phyloP scores from a whole-genome alignment of 169 alveolate genomes.

The Plasmodium gonderi region DNA sequence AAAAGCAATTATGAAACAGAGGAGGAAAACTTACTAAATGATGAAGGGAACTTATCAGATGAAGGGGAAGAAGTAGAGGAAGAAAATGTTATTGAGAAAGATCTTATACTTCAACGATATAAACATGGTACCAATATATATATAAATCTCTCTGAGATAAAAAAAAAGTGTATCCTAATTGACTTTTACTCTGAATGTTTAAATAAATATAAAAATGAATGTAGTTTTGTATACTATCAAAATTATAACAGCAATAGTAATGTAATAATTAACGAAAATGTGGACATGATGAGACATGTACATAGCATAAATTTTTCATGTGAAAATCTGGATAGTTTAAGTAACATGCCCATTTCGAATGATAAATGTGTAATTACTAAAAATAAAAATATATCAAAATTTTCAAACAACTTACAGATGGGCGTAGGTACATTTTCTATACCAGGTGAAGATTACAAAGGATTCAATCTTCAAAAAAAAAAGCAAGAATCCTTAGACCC shows the following conservation, averaged over 20 bases:
- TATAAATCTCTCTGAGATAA: background rate
- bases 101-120: constrained; percentile 61
- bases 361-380: constrained; percentile 10
- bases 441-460: constrained; percentile 49
- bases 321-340: background rate
- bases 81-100: constrained; percentile 45
- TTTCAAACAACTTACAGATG: background rate
- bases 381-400: constrained; percentile 5
- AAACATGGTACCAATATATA: constrained; percentile 67
- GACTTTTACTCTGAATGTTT: constrained; percentile 85
- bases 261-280: constrained; percentile 36
- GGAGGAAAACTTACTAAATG: constrained; percentile 47
- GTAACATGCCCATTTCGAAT: background rate
- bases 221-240: constrained; percentile 80
- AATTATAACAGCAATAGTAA: constrained; percentile 55
- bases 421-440: background rate
- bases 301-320: background rate
- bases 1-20: constrained; percentile 45
- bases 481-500: constrained; percentile 85
- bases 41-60: constrained; percentile 31
- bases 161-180: constrained; percentile 28
- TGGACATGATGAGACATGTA: background rate
- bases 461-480: constrained; percentile 80
- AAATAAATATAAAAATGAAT: constrained; percentile 79
- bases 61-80: constrained; percentile 73